phyloP scores from a whole-genome alignment of 176 grass and related monocot genomes.

The Juncus effusus region DNA sequence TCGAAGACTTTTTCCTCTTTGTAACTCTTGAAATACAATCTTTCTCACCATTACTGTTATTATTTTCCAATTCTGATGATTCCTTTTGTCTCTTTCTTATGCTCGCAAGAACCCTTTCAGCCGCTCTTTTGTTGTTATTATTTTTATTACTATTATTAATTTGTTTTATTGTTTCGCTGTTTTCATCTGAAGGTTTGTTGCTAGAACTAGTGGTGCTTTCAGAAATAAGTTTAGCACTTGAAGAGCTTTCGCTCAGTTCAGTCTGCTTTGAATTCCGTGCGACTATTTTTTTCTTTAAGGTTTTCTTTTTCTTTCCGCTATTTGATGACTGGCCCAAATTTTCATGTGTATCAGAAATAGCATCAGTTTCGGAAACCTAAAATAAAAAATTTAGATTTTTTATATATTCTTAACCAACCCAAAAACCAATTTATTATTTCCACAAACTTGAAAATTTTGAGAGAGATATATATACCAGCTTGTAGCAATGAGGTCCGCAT shows the following conservation, averaged over 20 bases:
- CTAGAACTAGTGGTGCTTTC: constrained; percentile 59
- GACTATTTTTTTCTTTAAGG: constrained; percentile 49
- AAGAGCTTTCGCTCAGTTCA: constrained; percentile 70
- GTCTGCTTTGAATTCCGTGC: constrained; percentile 66
- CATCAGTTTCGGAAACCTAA: constrained; percentile 50
- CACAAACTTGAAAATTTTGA: neutral
- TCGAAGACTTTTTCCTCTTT: constrained; percentile 51
- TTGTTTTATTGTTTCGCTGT: constrained; percentile 32
- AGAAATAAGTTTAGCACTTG: constrained; percentile 65
- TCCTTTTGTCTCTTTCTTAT: constrained; percentile 73
- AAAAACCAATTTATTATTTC: neutral
- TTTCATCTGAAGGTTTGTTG: constrained; percentile 40
- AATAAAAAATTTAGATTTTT: constrained; percentile 19
- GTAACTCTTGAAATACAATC: constrained; percentile 50
- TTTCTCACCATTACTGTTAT: constrained; percentile 49
- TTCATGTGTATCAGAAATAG: constrained; percentile 34
- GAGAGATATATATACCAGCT: constrained; percentile 39
- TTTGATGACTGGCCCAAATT: constrained; percentile 43
- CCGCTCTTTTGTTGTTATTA: constrained; percentile 71
- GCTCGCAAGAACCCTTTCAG: constrained; percentile 65
- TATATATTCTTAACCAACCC: neutral
- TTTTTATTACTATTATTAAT: constrained; percentile 26
- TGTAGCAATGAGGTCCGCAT: constrained; percentile 79
- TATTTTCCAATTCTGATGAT: constrained; percentile 45
- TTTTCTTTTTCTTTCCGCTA: constrained; percentile 37